Base-by-base conservation (phyloP, 768 basidiomycete genomes). In the Jaapia argillacea region DNA sequence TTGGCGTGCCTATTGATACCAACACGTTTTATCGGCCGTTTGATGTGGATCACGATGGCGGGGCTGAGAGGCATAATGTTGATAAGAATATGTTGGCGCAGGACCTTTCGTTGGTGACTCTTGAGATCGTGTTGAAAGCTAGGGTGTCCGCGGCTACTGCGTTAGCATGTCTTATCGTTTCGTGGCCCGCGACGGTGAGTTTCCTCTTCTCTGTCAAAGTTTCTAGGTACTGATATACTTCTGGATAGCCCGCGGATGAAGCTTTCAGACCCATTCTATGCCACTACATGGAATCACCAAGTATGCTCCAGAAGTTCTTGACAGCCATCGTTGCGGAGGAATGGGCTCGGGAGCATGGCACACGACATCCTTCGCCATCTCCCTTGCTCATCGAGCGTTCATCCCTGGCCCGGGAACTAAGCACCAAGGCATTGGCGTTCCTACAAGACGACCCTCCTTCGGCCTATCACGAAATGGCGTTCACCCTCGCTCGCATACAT, bases 21-120 rank as follows among this genome's bases (percentile, higher is more conserved):
- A 61, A 76, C 0, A 65, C 70, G 13, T 91, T 97, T 56, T 81
- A 83, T 59, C 70, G 71, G 37, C 77, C 82, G 3, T 65, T 70
- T 3, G 59, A 74, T n/a, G 56, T 69, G 1, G 61, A 65, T 13
- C 68, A 74, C 43, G 65, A 69, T 20, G 60, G 64, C 2, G 65
- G 70, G 0, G 45, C 61, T 5, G 84, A 89, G 58, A 74, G 80
- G 37, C 89, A 98, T 58, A 92, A 96, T 53, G 89, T 98, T 24
- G 96, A 99, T 67, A 98, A 91, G 69, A 85, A 85, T 46, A 91
- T 98, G 81, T 69, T 97, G 20, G 70, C 75, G 4, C 93, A 97
- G 56, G 96, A 99, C 58, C 65, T 91, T 35, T 79, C 88, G 1
- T 68, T 99, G 27, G 73, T 98, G 24, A 69, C 81, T 4, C 63